Evolutionary conservation across 192 early-diverging fungal genomes (phyloP).

Genomic region (Linnemannia zychae): DNA sequence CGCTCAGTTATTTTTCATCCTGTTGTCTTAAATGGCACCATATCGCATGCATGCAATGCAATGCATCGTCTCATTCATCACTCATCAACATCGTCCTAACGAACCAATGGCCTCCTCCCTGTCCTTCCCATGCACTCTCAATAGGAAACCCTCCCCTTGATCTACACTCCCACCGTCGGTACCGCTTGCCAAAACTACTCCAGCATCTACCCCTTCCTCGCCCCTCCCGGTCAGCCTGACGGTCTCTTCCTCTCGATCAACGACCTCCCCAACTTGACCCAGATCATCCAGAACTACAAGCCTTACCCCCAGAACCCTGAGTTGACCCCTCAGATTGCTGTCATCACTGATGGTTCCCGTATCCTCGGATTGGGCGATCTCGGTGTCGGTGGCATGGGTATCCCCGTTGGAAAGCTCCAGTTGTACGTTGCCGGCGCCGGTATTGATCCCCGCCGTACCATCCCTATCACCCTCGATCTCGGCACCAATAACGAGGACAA

Average conservation of each 20-base stretch:
- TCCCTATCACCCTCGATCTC: constrained; percentile 94
- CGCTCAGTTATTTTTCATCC: background rate
- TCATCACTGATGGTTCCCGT: constrained; percentile 95
- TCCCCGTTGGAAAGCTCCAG: constrained; percentile 95
- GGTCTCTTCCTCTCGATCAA: constrained; percentile 90
- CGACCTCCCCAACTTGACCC: constrained; percentile 79
- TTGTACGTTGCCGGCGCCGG: constrained; percentile 91
- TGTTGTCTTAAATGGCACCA: background rate
- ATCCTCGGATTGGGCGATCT: constrained; percentile 96
- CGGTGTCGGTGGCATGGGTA: constrained; percentile 96
- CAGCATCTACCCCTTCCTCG: constrained; percentile 88
- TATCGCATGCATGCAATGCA: background rate
- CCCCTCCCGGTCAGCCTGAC: constrained; percentile 79
- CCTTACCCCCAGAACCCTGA: constrained; percentile 68
- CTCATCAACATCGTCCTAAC: background rate
- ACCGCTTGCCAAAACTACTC: constrained; percentile 91
- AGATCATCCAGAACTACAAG: constrained; percentile 86
- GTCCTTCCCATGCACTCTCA: background rate
- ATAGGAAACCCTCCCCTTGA: constrained; percentile 82
- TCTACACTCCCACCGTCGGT: constrained; percentile 90
- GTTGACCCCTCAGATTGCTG: constrained; percentile 84
- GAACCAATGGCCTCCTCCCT: background rate
- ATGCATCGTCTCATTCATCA: background rate
- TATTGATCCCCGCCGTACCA: constrained; percentile 85
- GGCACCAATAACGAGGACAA: constrained; percentile 90